A percentile compares a stretch with the other conserved stretches of the same genome.
phyloP scores from a whole-genome alignment of 768 basidiomycete genomes.

The Auricularia cornea region DNA sequence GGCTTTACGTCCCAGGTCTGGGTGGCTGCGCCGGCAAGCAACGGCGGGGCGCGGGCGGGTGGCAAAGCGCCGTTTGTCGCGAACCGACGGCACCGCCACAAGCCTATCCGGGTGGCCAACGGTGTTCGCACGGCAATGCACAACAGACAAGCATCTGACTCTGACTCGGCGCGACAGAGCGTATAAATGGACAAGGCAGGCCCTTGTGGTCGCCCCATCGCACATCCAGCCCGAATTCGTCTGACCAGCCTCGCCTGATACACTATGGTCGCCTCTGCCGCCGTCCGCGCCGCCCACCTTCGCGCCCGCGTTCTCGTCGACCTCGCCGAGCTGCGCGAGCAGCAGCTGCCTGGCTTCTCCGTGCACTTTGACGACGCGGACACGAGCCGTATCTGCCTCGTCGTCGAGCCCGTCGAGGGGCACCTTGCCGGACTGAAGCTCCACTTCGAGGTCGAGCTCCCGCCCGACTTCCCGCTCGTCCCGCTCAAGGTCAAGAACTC shows the following conservation, averaged over 20 bases:
- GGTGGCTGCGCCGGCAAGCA: too few species aligned
- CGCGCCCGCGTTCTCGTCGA: background rate
- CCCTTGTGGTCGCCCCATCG: too few species aligned
- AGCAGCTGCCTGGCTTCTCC: background rate
- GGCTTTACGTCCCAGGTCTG: too few species aligned
- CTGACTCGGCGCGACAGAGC: too few species aligned
- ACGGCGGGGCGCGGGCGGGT: too few species aligned
- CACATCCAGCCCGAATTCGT: background rate
- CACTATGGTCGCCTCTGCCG: background rate
- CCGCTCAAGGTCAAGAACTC: constrained; percentile 1
- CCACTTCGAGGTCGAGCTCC: background rate
- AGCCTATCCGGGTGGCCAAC: too few species aligned
- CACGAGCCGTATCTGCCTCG: background rate
- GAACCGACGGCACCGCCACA: too few species aligned
- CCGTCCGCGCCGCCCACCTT: background rate
- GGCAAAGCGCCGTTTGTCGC: too few species aligned
- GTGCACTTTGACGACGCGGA: background rate
- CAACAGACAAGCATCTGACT: too few species aligned
- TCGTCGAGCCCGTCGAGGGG: background rate
- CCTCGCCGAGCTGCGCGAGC: background rate
- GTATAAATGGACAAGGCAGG: too few species aligned
- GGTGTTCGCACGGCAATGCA: too few species aligned
- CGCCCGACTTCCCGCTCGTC: background rate
- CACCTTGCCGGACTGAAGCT: background rate
- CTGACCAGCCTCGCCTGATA: background rate